phyloP scores from a whole-genome alignment of 129 eudicot genomes.

The Erigeron canadensis region DNA sequence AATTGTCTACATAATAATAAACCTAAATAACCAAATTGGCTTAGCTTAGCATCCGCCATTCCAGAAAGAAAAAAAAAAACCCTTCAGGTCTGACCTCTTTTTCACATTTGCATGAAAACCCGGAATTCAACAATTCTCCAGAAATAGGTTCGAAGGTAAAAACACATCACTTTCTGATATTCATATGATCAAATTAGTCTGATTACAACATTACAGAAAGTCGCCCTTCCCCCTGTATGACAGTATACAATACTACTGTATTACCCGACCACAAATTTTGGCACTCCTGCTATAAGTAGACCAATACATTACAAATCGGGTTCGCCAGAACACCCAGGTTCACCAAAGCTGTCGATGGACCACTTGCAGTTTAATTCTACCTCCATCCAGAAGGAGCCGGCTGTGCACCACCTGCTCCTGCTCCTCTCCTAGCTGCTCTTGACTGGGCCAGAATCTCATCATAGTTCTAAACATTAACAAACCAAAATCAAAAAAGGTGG shows the following conservation, averaged over 20 bases:
- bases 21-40: background rate
- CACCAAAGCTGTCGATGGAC: background rate
- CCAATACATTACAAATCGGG: slow-evolving; percentile 22
- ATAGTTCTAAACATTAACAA: slow-evolving; percentile 44
- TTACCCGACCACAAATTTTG: slow-evolving; percentile 13
- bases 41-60: background rate
- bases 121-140: background rate
- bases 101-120: slow-evolving; percentile 7
- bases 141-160: slow-evolving; percentile 14
- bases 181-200: slow-evolving; percentile 3
- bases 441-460: slow-evolving; percentile 61
- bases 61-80: too few relatives aligned
- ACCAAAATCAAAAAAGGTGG: slow-evolving; percentile 16
- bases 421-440: slow-evolving; percentile 55
- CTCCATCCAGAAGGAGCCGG: slow-evolving; percentile 66
- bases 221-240: slow-evolving; percentile 6
- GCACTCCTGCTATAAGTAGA: slow-evolving; percentile 18
- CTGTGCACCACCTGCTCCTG: slow-evolving; percentile 56
- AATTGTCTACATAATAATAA: background rate
- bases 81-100: background rate
- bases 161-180: slow-evolving; percentile 14
- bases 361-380: slow-evolving; percentile 14
- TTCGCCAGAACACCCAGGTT: background rate
- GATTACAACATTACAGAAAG: slow-evolving; percentile 16
- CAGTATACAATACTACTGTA: slow-evolving; percentile 28